Conservation (phyloP, 352 stramenopile genomes). For the Thalassiosira hispida region DNA sequence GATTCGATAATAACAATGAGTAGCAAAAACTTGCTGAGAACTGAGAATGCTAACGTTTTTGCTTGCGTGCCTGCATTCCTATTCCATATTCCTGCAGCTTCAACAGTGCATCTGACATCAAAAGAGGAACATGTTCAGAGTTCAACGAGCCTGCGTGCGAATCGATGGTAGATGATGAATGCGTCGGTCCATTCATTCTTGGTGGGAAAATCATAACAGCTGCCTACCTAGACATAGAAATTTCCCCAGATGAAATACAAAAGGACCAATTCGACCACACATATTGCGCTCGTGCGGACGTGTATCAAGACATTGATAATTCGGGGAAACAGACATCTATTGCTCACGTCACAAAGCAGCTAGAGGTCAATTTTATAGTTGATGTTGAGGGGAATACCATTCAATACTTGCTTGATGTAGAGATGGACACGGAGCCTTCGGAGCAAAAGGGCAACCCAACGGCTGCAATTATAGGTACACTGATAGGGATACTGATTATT, state of each 20-base stretch:
- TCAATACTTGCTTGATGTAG: background rate
- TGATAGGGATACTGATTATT: background rate
- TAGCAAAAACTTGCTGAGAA: too few species aligned
- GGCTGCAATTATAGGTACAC: background rate
- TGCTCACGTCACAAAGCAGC: background rate
- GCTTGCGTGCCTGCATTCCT: background rate
- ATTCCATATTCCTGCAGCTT: background rate
- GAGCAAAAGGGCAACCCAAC: background rate
- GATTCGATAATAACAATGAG: too few species aligned
- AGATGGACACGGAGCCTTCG: background rate
- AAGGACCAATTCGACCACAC: background rate
- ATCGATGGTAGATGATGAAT: background rate
- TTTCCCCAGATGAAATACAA: background rate
- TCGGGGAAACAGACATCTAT: background rate
- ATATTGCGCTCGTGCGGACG: slow-evolving; percentile 4
- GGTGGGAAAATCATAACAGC: background rate
- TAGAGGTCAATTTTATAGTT: background rate
- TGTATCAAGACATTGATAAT: slow-evolving; percentile 1
- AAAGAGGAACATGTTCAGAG: background rate
- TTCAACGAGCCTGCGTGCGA: background rate
- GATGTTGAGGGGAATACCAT: background rate
- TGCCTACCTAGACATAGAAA: background rate
- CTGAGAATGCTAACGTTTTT: too few species aligned
- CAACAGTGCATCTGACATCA: background rate
- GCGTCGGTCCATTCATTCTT: background rate